phyloP scores from a whole-genome alignment of 805 yeast species.

The Tetrapisispora namnaoensis region DNA sequence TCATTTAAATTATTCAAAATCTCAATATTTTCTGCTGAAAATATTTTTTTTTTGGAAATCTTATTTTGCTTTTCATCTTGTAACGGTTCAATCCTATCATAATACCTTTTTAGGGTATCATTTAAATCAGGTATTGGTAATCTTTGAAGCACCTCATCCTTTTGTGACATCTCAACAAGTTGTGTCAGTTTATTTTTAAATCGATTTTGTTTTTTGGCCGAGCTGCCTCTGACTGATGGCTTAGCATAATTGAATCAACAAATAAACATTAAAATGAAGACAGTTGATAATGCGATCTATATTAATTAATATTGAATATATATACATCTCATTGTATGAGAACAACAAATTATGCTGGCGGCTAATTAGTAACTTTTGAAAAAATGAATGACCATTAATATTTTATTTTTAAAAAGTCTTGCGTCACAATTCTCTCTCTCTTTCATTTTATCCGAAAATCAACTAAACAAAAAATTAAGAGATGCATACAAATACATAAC shows the following conservation, averaged over 20 bases:
- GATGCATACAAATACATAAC: no score
- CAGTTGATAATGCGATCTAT: no score
- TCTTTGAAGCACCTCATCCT: conserved; percentile 11
- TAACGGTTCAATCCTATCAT: conserved; percentile 64
- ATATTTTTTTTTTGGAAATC: conserved; percentile 44
- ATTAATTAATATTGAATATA: no score
- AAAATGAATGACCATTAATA: no score
- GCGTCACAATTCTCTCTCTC: no score
- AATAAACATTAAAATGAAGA: no score
- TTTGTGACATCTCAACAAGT: background rate
- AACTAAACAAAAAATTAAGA: no score
- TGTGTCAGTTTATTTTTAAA: conserved; percentile 2
- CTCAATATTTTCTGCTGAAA: conserved; percentile 16
- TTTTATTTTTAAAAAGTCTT: no score
- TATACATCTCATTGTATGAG: no score
- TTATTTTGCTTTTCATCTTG: conserved; percentile 66
- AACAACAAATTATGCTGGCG: no score
- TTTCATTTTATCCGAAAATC: no score
- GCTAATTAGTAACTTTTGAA: no score
- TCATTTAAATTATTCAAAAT: conserved; percentile 44
- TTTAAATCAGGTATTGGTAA: conserved; percentile 72
- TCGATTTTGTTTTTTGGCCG: conserved; percentile 3
- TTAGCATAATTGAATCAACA: background rate
- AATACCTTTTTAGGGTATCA: conserved; percentile 56
- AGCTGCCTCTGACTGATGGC: background rate